phyloP scores from a whole-genome alignment of 176 grass and related monocot species.

The Juncus inflexus region DNA sequence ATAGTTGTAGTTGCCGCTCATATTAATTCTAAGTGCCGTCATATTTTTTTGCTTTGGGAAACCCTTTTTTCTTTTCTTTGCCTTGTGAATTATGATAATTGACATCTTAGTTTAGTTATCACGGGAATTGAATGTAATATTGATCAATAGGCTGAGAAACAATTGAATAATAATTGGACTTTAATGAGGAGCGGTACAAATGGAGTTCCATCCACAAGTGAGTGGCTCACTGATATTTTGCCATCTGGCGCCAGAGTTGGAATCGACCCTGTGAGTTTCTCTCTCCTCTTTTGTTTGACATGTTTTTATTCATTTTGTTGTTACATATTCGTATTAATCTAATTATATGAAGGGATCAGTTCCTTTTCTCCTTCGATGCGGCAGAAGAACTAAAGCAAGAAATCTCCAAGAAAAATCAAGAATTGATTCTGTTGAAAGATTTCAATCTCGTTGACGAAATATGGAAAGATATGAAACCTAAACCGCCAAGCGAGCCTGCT shows the following conservation, averaged over 20 bases:
- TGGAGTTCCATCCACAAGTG: conserved; percentile 72
- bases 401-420: conserved; percentile 74
- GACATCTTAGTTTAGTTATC: too few species aligned
- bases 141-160: conserved; percentile 67
- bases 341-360: conserved; percentile 86
- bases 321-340: conserved; percentile 25
- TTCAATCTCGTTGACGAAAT: conserved; percentile 88
- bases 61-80: too few species aligned
- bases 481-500: conserved; percentile 47
- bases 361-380: conserved; percentile 93
- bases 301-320: conserved; percentile 14
- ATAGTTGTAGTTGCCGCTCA: too few species aligned
- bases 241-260: conserved; percentile 71
- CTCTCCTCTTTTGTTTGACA: not conserved
- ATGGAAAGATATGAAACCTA: conserved; percentile 70
- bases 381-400: conserved; percentile 79
- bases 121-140: not conserved
- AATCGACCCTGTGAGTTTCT: conserved; percentile 80
- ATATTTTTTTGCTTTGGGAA: too few species aligned
- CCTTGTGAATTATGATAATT: too few species aligned
- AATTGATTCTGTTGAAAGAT: conserved; percentile 64
- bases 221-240: conserved; percentile 93
- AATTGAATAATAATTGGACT: conserved; percentile 66
- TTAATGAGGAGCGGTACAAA: conserved; percentile 82
- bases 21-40: too few species aligned